Base-by-base conservation (phyloP, 2,329 filamentous ascomycete genomes). In the Colletotrichum lupini region DNA sequence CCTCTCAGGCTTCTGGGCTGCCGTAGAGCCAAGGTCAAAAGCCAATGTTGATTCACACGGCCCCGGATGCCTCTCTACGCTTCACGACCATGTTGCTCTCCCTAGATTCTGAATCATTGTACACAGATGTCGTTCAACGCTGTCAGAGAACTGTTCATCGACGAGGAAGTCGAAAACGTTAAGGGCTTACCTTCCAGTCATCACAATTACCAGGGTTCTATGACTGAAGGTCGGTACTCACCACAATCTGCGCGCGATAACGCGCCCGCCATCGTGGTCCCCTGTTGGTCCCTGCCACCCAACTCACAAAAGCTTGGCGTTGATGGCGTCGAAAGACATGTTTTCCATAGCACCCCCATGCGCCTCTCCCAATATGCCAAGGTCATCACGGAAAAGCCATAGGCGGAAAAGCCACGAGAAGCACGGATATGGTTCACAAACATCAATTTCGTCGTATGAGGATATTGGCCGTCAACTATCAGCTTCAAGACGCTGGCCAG, bases 281-380 rank as follows among this genome's bases (percentile, higher is more conserved):
- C 64, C 57, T 68, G 68, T 67, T 19, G 28, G 64, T 62, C 35
- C 63, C 32, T 67, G 46, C 61, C 64, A 56, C 46, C 63, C 57
- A 67, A 68, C 46, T 58, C 16, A n/a, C 57, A 22, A 35, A 53
- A 53, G 26, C 64, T 72, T 68, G 68, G 68, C 68, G 22, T 32
- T 30, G 49, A 68, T 46, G 64, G 68, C 35, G 64, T 58, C 24
- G 28, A 53, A 30, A 56, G 49, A 30, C 64, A 12, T 55, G 28
- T 72, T 58, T 30, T 57, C 57, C 28, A 35, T 72, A 57, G 24
- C 52, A n/a, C 30, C 56, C 56, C 32, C 57, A 57, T 57, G 63
- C 28, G 12, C 22, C 28, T 70, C 16, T 57, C 49, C 57, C 52
- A 24, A 53, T 26, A n/a, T n/a, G 68, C 68, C 68, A 72, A 72